Conservation (phyloP, 2,329 filamentous ascomycete genomes). For the Xylaria arbuscula region DNA sequence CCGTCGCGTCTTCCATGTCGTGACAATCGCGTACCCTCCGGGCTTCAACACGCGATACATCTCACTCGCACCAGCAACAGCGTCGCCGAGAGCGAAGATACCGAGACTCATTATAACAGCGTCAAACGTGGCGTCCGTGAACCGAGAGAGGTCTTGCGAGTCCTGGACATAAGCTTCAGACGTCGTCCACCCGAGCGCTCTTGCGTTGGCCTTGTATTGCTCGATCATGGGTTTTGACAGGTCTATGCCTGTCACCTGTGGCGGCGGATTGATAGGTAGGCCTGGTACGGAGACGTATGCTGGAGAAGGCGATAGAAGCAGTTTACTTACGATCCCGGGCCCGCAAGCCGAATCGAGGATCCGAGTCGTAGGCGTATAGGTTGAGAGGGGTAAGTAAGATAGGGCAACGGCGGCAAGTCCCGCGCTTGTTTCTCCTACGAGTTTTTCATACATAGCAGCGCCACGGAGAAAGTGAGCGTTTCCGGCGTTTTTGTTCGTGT, state of each 20-base stretch:
- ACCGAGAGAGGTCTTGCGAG: conserved; percentile 40
- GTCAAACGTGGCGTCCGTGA: conserved; percentile 40
- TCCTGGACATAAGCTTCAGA: conserved; percentile 38
- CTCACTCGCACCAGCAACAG: conserved; percentile 39
- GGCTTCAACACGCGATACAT: conserved; percentile 44
- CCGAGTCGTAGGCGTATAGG: conserved; percentile 39
- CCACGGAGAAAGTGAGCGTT: conserved; percentile 14
- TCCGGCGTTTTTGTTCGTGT: neutral
- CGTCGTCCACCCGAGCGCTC: conserved; percentile 37
- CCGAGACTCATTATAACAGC: conserved; percentile 43
- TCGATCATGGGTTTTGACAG: conserved; percentile 40
- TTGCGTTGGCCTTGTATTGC: conserved; percentile 37
- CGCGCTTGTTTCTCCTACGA: conserved; percentile 38
- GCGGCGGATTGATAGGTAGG: conserved; percentile 38
- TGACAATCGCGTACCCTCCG: conserved; percentile 39
- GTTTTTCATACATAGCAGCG: conserved; percentile 36
- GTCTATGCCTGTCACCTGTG: conserved; percentile 42
- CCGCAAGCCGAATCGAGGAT: conserved; percentile 46
- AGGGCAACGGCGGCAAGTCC: conserved; percentile 41
- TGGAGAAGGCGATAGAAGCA: conserved; percentile 41
- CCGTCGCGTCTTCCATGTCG: conserved; percentile 43
- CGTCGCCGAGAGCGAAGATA: conserved; percentile 40
- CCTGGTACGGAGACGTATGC: conserved; percentile 36
- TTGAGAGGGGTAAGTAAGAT: conserved; percentile 40
- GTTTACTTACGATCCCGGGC: conserved; percentile 43